Conservation (phyloP, 805 yeast species). For the Metschnikowia kofuensis region DNA sequence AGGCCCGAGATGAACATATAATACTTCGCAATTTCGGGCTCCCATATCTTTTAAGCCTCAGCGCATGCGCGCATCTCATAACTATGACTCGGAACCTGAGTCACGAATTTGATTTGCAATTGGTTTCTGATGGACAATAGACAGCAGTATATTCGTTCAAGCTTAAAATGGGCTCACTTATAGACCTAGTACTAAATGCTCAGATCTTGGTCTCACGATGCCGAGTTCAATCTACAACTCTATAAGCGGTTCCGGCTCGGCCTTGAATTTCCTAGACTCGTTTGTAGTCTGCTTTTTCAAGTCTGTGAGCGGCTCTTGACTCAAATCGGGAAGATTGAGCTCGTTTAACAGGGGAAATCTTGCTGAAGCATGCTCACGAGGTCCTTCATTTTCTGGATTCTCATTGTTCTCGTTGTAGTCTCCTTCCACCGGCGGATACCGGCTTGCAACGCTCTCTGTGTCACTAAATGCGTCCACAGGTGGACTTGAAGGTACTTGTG, state of each 20-base stretch:
- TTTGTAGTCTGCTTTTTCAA: slow-evolving; percentile 3
- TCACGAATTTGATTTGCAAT: too few relatives aligned
- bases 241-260: slow-evolving; percentile 42
- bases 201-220: too few relatives aligned
- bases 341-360: slow-evolving; percentile 19
- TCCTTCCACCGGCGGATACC: slow-evolving; percentile 17
- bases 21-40: too few relatives aligned
- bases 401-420: neutral
- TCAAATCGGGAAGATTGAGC: slow-evolving; percentile 8
- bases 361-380: slow-evolving; percentile 13
- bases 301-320: slow-evolving; percentile 1
- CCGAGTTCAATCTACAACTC: slow-evolving; percentile 24
- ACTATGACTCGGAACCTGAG: too few relatives aligned
- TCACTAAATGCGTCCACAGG: slow-evolving; percentile 16
- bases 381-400: neutral
- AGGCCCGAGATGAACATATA: too few relatives aligned
- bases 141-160: too few relatives aligned
- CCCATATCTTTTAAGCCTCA: too few relatives aligned
- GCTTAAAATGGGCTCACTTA: too few relatives aligned
- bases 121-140: too few relatives aligned
- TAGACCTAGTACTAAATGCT: too few relatives aligned
- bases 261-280: slow-evolving; percentile 13
- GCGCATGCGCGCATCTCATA: too few relatives aligned
- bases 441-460: slow-evolving; percentile 18
- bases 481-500: slow-evolving; percentile 17